phyloP scores from a whole-genome alignment of 306 rosid genomes.

The Betula pendula region DNA sequence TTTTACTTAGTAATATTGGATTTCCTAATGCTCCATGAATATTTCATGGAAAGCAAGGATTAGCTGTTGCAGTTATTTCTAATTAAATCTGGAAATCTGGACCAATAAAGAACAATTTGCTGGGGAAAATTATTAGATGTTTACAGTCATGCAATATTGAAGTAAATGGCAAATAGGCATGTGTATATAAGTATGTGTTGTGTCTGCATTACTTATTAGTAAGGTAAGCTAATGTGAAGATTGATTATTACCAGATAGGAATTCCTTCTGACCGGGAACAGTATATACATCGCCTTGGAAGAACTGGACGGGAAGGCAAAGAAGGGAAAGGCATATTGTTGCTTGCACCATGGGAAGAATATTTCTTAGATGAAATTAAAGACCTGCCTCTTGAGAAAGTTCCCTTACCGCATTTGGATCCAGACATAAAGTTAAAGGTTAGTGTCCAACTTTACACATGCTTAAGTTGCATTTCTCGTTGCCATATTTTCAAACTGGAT shows the following conservation, averaged over 20 bases:
- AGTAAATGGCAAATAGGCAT: conserved; percentile 5
- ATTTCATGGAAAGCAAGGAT: background rate
- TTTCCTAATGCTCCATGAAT: background rate
- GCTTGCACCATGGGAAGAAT: conserved; percentile 95
- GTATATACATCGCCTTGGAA: conserved; percentile 90
- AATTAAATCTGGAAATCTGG: background rate
- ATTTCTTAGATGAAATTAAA: conserved; percentile 71
- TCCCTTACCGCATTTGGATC: conserved; percentile 59
- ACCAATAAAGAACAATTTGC: background rate
- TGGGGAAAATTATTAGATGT: background rate
- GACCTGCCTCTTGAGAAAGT: conserved; percentile 70
- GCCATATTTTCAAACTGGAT: background rate
- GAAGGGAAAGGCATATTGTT: conserved; percentile 78
- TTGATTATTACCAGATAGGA: conserved; percentile 57
- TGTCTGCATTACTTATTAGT: conserved; percentile 8
- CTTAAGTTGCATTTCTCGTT: background rate
- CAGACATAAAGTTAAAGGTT: conserved; percentile 63
- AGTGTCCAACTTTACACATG: conserved; percentile 4
- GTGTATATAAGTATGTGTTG: conserved; percentile 4
- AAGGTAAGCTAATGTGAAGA: conserved; percentile 4
- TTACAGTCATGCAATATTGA: background rate
- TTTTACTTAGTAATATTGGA: background rate
- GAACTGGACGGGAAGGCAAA: conserved; percentile 93
- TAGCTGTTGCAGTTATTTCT: background rate
- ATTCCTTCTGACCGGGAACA: conserved; percentile 83